These are phyloP conservation scores for Pyronema domesticum DNA, from an alignment of 495 filamentous ascomycete species.

Conservation along the genomic window DNA sequence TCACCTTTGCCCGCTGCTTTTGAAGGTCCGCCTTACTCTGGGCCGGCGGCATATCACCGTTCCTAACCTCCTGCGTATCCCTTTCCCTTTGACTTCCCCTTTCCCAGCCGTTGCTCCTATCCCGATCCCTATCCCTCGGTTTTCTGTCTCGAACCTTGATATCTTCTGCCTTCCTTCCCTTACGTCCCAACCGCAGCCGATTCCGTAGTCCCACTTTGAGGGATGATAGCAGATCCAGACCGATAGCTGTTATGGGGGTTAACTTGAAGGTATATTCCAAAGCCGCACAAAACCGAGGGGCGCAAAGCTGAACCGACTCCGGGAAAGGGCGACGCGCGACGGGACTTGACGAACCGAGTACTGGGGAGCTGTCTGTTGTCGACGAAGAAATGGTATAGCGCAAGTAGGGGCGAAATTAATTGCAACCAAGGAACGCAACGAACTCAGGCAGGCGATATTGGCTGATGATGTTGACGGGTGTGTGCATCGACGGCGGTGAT, in stretches of 20 bases:
- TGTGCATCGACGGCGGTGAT: too few species aligned
- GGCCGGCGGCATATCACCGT: conserved; percentile 27
- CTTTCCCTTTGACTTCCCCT: conserved; percentile 3
- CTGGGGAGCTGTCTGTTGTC: too few species aligned
- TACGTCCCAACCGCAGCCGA: neutral
- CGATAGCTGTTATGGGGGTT: neutral
- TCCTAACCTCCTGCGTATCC: conserved; percentile 1
- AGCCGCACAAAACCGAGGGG: neutral
- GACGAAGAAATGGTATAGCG: too few species aligned
- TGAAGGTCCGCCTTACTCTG: conserved; percentile 69
- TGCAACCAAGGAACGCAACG: too few species aligned
- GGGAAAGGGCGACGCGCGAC: neutral
- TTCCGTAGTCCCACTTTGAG: conserved; percentile 1
- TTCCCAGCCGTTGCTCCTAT: neutral
- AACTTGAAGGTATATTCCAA: neutral
- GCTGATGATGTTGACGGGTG: too few species aligned
- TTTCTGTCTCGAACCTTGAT: neutral
- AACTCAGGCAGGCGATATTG: too few species aligned
- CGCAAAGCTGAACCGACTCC: neutral
- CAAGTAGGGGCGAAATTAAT: too few species aligned
- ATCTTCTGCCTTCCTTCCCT: neutral
- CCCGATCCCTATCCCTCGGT: neutral
- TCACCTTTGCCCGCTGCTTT: conserved; percentile 84
- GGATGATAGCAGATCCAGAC: conserved; percentile 1
- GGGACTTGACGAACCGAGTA: too few species aligned